Percentiles rank a stretch among this genome's conserved stretches.
Evolutionary conservation across 805 yeast genomes (phyloP).

Genomic region (Saccharomycopsis oosterbeekiorum): DNA sequence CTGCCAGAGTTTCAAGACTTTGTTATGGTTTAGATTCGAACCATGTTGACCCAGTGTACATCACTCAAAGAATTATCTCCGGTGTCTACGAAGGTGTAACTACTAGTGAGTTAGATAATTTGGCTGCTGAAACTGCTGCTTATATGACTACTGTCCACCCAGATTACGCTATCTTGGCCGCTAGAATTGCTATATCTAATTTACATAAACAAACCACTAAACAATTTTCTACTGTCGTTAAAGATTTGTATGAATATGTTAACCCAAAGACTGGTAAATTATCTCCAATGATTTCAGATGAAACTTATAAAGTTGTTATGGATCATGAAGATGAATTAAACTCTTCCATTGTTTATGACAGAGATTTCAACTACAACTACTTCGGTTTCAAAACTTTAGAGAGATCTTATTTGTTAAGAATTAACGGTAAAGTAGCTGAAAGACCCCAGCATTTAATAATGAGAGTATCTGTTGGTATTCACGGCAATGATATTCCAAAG

Average conservation of each 20-base stretch:
- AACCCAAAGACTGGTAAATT: constrained; percentile 70
- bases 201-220: constrained; percentile 91
- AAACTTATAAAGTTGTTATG: constrained; percentile 52
- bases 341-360: constrained; percentile 60
- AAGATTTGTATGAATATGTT: constrained; percentile 62
- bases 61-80: constrained; percentile 89
- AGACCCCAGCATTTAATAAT: constrained; percentile 85
- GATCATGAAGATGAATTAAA: constrained; percentile 57
- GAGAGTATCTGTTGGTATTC: constrained; percentile 91
- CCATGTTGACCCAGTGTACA: constrained; percentile 91
- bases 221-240: constrained; percentile 68
- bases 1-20: constrained; percentile 86
- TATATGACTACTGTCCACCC: constrained; percentile 96
- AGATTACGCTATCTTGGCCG: constrained; percentile 92
- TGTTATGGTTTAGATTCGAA: constrained; percentile 89
- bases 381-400: constrained; percentile 91
- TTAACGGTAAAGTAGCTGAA: constrained; percentile 63
- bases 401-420: constrained; percentile 68
- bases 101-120: constrained; percentile 72
- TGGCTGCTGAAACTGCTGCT: constrained; percentile 96
- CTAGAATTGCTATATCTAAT: constrained; percentile 90
- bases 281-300: constrained; percentile 61
- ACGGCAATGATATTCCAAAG: constrained; percentile 51
- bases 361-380: constrained; percentile 72
- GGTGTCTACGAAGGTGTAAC: constrained; percentile 98